Evolutionary conservation across 495 filamentous ascomycete species (phyloP).

Genomic region (Podospora fimiseda): DNA sequence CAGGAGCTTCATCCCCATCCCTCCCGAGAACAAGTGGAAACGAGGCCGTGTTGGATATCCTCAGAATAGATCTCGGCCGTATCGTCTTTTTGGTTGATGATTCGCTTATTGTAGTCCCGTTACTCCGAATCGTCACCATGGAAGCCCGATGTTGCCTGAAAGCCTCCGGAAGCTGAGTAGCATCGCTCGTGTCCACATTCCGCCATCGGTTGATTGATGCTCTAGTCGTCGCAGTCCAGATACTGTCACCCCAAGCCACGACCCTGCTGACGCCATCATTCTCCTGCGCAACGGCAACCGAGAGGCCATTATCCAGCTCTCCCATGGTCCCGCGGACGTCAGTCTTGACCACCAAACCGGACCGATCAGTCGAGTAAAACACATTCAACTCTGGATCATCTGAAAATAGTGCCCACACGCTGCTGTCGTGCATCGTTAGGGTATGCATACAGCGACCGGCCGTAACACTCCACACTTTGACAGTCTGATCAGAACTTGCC

Average conservation of each 20-base stretch:
- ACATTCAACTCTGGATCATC: slow-evolving; percentile 77
- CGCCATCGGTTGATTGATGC: slow-evolving; percentile 94
- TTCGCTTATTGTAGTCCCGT: slow-evolving; percentile 13
- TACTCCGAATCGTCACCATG: slow-evolving; percentile 34
- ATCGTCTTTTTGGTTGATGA: slow-evolving; percentile 54
- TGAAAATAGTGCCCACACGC: slow-evolving; percentile 93
- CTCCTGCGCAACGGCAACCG: slow-evolving; percentile 82
- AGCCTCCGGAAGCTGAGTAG: slow-evolving; percentile 46
- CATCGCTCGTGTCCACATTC: slow-evolving; percentile 68
- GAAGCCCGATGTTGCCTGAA: slow-evolving; percentile 51
- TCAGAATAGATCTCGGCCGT: slow-evolving; percentile 64
- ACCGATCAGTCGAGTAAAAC: slow-evolving; percentile 90
- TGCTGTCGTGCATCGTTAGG: slow-evolving; percentile 96
- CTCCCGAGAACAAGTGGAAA: slow-evolving; percentile 50
- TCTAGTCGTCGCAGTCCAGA: slow-evolving; percentile 91
- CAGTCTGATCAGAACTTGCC: slow-evolving; percentile 90
- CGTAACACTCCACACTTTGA: slow-evolving; percentile 95
- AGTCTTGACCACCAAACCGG: slow-evolving; percentile 88
- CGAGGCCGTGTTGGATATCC: slow-evolving; percentile 74
- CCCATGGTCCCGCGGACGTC: slow-evolving; percentile 65
- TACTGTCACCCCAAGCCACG: slow-evolving; percentile 67
- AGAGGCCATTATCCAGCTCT: slow-evolving; percentile 85
- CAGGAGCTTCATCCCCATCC: slow-evolving; percentile 36
- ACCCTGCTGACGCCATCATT: slow-evolving; percentile 84
- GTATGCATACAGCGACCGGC: slow-evolving; percentile 96